Evolutionary conservation across 495 filamentous ascomycete genomes (phyloP).

Genomic region (Neurospora hispaniola): DNA sequence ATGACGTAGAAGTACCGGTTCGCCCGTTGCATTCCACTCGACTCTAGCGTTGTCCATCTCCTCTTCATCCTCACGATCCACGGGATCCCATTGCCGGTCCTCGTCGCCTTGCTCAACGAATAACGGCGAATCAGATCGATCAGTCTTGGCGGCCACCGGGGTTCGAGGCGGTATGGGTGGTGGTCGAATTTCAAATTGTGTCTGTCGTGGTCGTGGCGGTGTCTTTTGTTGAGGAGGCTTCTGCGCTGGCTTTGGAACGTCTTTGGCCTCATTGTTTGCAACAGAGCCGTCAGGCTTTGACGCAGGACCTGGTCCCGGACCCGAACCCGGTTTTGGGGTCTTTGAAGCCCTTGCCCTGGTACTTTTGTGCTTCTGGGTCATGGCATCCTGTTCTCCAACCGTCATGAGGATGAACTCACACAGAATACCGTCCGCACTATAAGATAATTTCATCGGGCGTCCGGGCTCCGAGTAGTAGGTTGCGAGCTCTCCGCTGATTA

Average conservation of each 20-base stretch:
- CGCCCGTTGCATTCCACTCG: slow-evolving; percentile 67
- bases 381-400: slow-evolving; percentile 56
- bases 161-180: slow-evolving; percentile 31
- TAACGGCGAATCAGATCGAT: slow-evolving; percentile 56
- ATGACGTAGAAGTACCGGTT: slow-evolving; percentile 25
- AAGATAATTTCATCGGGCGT: slow-evolving; percentile 74
- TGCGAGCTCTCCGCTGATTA: slow-evolving; percentile 55
- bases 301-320: slow-evolving; percentile 18
- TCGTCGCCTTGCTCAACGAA: slow-evolving; percentile 61
- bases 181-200: slow-evolving; percentile 27
- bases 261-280: slow-evolving; percentile 3
- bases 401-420: slow-evolving; percentile 95
- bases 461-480: slow-evolving; percentile 74
- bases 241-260: background rate
- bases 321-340: slow-evolving; percentile 21
- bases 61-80: slow-evolving; percentile 59
- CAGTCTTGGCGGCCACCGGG: slow-evolving; percentile 51
- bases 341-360: slow-evolving; percentile 19
- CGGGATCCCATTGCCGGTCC: slow-evolving; percentile 77
- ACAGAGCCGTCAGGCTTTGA: slow-evolving; percentile 28
- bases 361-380: slow-evolving; percentile 31
- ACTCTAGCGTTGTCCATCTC: slow-evolving; percentile 49
- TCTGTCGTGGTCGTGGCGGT: slow-evolving; percentile 10
- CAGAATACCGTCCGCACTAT: slow-evolving; percentile 59
- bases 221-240: slow-evolving; percentile 10